Percentiles rank a stretch among this genome's conserved stretches.
Evolutionary conservation across 306 rosid genomes (phyloP).

Genomic region (Hippophae rhamnoides): DNA sequence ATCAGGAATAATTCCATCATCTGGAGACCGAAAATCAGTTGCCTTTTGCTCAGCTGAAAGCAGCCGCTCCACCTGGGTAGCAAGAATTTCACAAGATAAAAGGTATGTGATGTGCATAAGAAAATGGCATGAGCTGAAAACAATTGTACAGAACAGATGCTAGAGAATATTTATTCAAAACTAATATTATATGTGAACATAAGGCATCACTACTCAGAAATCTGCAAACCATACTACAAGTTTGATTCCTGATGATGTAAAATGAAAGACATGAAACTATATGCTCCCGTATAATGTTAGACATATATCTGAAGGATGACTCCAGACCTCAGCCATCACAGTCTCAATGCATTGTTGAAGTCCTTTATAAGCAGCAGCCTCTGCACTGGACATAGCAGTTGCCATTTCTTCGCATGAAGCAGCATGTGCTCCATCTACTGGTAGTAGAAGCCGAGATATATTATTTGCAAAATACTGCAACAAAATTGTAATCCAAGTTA

Average conservation of each 20-base stretch:
- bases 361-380: slow-evolving; percentile 97
- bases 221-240: background rate
- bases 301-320: slow-evolving; percentile 10
- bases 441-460: slow-evolving; percentile 92
- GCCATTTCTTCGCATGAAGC: slow-evolving; percentile 99
- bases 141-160: background rate
- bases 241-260: background rate
- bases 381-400: slow-evolving; percentile 97
- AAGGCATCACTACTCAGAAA: slow-evolving; percentile 1
- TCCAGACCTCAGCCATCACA: slow-evolving; percentile 91
- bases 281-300: slow-evolving; percentile 10
- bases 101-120: background rate
- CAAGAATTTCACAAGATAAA: slow-evolving; percentile 15
- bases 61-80: slow-evolving; percentile 77
- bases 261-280: slow-evolving; percentile 6
- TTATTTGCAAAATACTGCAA: slow-evolving; percentile 84
- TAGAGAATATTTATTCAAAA: slow-evolving; percentile 6
- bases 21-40: slow-evolving; percentile 80
- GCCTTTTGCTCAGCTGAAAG: slow-evolving; percentile 97
- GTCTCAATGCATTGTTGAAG: slow-evolving; percentile 90
- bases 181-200: slow-evolving; percentile 7
- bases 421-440: slow-evolving; percentile 99
- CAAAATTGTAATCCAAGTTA: slow-evolving; percentile 21
- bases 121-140: background rate
- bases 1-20: slow-evolving; percentile 91